Evolutionary conservation across 106 monocot genomes (phyloP).

Genomic region (Triglochin maritima): DNA sequence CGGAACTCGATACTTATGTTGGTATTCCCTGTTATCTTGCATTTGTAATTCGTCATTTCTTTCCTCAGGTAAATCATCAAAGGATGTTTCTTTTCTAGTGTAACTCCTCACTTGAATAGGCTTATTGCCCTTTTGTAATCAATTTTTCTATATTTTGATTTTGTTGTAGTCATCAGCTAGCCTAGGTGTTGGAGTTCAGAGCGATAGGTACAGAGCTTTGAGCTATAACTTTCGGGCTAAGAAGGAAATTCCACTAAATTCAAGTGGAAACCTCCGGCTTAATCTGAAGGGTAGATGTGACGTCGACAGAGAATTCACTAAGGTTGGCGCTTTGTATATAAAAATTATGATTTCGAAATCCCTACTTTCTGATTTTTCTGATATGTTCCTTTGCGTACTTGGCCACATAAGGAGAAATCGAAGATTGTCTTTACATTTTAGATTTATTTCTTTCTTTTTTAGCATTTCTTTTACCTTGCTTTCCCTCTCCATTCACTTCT

Average conservation of each 20-base stretch:
- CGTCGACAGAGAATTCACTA: slow-evolving; percentile 44
- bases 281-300: slow-evolving; percentile 68
- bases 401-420: too few species aligned
- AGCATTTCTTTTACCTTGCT: too few species aligned
- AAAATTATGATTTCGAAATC: too few species aligned
- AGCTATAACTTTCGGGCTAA: slow-evolving; percentile 50
- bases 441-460: too few species aligned
- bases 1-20: slow-evolving; percentile 53
- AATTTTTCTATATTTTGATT: not conserved
- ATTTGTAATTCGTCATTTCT: slow-evolving; percentile 43
- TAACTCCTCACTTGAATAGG: not conserved
- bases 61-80: slow-evolving; percentile 36
- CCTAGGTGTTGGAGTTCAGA: slow-evolving; percentile 39
- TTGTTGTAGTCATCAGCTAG: slow-evolving; percentile 43
- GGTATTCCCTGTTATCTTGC: slow-evolving; percentile 55
- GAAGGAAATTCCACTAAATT: slow-evolving; percentile 43
- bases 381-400: too few species aligned
- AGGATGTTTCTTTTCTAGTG: not conserved
- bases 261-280: slow-evolving; percentile 26
- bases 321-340: slow-evolving; percentile 21
- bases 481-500: too few species aligned
- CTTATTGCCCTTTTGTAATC: not conserved
- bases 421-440: too few species aligned
- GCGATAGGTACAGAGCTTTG: slow-evolving; percentile 22
- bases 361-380: too few species aligned